These are phyloP conservation scores for Diplodia scrobiculata DNA, from an alignment of 2,329 filamentous ascomycete species.

Conservation along the genomic window DNA sequence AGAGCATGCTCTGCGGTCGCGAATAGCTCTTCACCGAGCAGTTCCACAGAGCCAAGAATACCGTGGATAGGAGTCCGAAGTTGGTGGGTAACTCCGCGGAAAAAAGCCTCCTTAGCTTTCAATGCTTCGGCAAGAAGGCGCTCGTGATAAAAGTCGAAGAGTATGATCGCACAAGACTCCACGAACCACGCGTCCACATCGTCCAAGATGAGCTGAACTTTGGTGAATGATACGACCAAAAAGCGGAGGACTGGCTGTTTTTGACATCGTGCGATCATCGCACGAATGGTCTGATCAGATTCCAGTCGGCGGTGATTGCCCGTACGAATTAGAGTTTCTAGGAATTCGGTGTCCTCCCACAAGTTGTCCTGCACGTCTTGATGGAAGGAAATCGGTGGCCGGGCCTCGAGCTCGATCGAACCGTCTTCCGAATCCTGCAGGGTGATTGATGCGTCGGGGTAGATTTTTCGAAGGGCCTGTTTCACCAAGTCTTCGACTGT, in stretches of 20 bases:
- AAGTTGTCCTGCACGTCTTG: constrained; percentile 46
- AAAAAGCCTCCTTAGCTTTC: constrained; percentile 50
- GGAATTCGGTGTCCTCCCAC: constrained; percentile 50
- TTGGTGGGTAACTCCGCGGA: constrained; percentile 53
- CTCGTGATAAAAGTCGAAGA: constrained; percentile 47
- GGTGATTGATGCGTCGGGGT: constrained; percentile 41
- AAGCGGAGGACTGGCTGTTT: constrained; percentile 39
- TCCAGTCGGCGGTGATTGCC: constrained; percentile 41
- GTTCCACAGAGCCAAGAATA: constrained; percentile 48
- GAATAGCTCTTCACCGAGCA: constrained; percentile 49
- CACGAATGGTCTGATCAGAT: constrained; percentile 42
- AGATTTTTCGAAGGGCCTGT: constrained; percentile 39
- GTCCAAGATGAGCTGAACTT: constrained; percentile 51
- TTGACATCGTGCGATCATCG: constrained; percentile 45
- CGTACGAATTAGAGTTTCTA: constrained; percentile 46
- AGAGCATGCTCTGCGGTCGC: constrained; percentile 32
- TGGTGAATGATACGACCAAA: constrained; percentile 47
- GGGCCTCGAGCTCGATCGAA: constrained; percentile 36
- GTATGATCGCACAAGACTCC: constrained; percentile 45
- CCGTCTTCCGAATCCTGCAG: constrained; percentile 37
- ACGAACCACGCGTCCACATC: constrained; percentile 54
- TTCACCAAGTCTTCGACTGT: constrained; percentile 38
- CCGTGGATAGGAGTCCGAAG: constrained; percentile 55
- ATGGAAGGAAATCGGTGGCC: constrained; percentile 35
- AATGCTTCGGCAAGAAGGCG: constrained; percentile 47